Evolutionary conservation across 805 yeast species (phyloP), one percentile per base, ranked within the genome.

Genomic region (Yarrowia keelungensis): DNA sequence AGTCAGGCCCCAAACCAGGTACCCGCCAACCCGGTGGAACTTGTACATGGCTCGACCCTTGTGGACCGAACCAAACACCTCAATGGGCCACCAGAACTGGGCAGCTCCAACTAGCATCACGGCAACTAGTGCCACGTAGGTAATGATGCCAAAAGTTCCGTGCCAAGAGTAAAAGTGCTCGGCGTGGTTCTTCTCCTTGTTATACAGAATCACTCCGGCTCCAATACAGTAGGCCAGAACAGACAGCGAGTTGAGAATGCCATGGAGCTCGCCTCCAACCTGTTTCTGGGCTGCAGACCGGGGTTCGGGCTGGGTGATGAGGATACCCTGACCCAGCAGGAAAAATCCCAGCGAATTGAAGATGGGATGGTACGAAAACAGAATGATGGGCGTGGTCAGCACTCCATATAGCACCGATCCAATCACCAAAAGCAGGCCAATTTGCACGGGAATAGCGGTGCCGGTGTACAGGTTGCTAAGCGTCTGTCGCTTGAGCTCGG

Each of bases 401-500:
- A 71, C 70, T 11, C 69, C 69, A 36, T 49, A 67, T 7, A 61
- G 51, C 41, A 69, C 53, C 16, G 70, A 53, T 14, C 42, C 41
- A 43, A 46, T 38, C 35, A 69, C 61, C 32, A 69, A 14, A n/a
- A 62, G 43, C 35, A 69, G 49, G 3, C 71, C 71, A 43, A 69
- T n/a, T 5, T 75, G 69, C 61, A 85, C 82, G 51, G 85, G 79
- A 26, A 78, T 76, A 67, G 86, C 85, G 3, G 41, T 8, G 11
- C 58, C 36, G 22, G 47, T 53, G 58, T 54, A 65, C 26, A 69
- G 42, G 62, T 68, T 68, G 22, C 58, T n/a, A 11, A 62, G 49
- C 53, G 68, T 39, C 47, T 62, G 62, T 35, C n/a, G 22, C 26
- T 89, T 59, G 47, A 59, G 42, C 51, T 59, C 65, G 9, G n/a